phyloP scores from a whole-genome alignment of 108 stramenopile species.

The Skeletonema menzelii region DNA sequence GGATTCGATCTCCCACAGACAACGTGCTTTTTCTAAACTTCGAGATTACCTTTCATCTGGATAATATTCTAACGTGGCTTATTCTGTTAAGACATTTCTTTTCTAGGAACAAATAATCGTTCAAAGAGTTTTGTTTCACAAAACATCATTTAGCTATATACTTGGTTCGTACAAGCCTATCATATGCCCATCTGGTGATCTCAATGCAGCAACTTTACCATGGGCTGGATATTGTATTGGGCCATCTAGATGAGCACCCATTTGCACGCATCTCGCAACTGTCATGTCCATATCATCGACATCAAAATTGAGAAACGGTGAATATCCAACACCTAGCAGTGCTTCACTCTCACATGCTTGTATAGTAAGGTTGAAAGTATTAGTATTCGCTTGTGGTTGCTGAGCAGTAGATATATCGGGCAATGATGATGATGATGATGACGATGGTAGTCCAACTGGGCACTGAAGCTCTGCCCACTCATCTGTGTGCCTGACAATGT shows the following conservation, averaged over 20 bases:
- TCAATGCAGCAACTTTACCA: slow-evolving; percentile 82
- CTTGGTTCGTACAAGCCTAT: slow-evolving; percentile 83
- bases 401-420: background rate
- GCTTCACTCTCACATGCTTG: slow-evolving; percentile 70
- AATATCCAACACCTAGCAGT: slow-evolving; percentile 76
- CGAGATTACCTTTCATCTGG: slow-evolving; percentile 44
- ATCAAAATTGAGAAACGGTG: slow-evolving; percentile 76
- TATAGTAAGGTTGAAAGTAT: slow-evolving; percentile 54
- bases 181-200: slow-evolving; percentile 86
- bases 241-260: slow-evolving; percentile 83
- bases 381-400: background rate
- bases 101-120: too few species aligned
- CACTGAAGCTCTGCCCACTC: slow-evolving; percentile 78
- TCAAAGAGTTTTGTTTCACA: too few species aligned
- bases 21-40: slow-evolving; percentile 80
- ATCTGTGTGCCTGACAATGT: slow-evolving; percentile 75
- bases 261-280: slow-evolving; percentile 73
- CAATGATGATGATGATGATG: background rate
- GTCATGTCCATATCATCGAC: slow-evolving; percentile 74
- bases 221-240: slow-evolving; percentile 91
- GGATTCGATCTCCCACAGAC: slow-evolving; percentile 93
- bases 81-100: too few species aligned
- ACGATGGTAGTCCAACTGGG: slow-evolving; percentile 20
- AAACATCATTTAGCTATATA: slow-evolving; percentile 8
- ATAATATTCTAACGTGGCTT: too few species aligned